A percentile compares a stretch with the other conserved stretches of the same genome.
phyloP scores from a whole-genome alignment of 2,329 filamentous ascomycete genomes.

The Beauveria brongniartii region DNA sequence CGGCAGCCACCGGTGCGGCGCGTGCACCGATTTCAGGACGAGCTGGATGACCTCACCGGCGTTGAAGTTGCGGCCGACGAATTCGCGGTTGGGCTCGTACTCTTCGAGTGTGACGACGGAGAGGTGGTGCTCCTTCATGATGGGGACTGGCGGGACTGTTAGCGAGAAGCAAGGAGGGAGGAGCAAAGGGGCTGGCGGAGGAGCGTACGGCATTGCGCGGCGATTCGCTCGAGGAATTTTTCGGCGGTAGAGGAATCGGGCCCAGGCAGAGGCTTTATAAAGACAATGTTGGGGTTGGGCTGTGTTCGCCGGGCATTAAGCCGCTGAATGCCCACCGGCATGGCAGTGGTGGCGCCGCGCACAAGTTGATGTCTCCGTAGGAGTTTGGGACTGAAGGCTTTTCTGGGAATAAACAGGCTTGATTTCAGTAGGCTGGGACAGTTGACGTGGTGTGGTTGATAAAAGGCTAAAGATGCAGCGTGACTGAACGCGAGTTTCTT shows the following conservation, averaged over 20 bases:
- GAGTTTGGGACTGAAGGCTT: too few relatives aligned
- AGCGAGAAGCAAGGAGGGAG: neutral
- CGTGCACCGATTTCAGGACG: conserved; percentile 58
- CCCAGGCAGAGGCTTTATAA: conserved; percentile 72
- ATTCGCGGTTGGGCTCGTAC: conserved; percentile 72
- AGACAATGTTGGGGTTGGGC: conserved; percentile 71
- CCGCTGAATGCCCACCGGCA: conserved; percentile 72
- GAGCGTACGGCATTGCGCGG: conserved; percentile 63
- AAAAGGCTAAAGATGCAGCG: neutral
- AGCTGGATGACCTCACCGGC: conserved; percentile 81
- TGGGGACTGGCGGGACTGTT: conserved; percentile 41
- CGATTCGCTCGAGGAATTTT: conserved; percentile 67
- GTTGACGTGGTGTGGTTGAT: neutral
- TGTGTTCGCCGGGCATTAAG: conserved; percentile 67
- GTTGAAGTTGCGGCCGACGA: conserved; percentile 85
- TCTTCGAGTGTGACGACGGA: conserved; percentile 68
- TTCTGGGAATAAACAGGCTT: neutral
- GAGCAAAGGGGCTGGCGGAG: neutral
- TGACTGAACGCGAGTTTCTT: neutral
- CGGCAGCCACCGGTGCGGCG: conserved; percentile 63
- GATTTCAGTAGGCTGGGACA: too few relatives aligned
- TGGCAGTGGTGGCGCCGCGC: conserved; percentile 24
- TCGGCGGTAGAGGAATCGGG: conserved; percentile 54
- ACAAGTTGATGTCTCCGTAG: neutral
- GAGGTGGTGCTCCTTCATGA: conserved; percentile 60